Base-by-base conservation (phyloP, 352 stramenopile species). In the Globisporangium heterothallicum region DNA sequence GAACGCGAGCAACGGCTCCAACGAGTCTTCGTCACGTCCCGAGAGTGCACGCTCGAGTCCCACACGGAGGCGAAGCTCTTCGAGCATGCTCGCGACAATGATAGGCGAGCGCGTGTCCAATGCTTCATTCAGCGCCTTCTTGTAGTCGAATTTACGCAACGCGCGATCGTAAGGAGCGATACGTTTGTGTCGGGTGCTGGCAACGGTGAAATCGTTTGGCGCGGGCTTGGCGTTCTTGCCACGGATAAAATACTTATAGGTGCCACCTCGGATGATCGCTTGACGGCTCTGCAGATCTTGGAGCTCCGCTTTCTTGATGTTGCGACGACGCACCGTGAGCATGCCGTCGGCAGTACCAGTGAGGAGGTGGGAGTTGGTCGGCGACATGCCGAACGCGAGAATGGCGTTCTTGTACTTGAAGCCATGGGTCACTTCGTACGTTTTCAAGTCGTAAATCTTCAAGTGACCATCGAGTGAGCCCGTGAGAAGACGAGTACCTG, bases 61-160 rank as follows among this genome's bases (percentile, higher is more conserved):
- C 27, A 93, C 74, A 48, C 96, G 85, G 41, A 95, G 87, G 42
- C 89, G 88, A 24, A 99, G 68, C 66, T 98, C 96, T 63, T 98
- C 92, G 8, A 98, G 77, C 56, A 98, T 96, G 43, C 88, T 96
- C 41, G 92, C 86, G 16, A 98, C 92, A 34, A 94, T 78, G 32
- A 91, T 70, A 41, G 94, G 90, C 48, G 95, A 93, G 19, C 90
- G 75, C 29, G 90, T 96, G 50, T 87, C 78, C 48, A 99, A 68
- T 25, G 93, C 93, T 54, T 97, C 89, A 63, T 98, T 97, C 36
- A 99, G 70, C 29, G 96, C 96, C 65, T 96, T 92, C 49, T 89
- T 91, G 75, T 98, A 98, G 56, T 97, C 82, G 64, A 98, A 99
- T 66, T 97, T 92, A 26, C 91, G 92, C 43, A 98, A 62, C 13